Evolutionary conservation across 2,329 filamentous ascomycete genomes (phyloP).

Genomic region (Chaetomium sp.): DNA sequence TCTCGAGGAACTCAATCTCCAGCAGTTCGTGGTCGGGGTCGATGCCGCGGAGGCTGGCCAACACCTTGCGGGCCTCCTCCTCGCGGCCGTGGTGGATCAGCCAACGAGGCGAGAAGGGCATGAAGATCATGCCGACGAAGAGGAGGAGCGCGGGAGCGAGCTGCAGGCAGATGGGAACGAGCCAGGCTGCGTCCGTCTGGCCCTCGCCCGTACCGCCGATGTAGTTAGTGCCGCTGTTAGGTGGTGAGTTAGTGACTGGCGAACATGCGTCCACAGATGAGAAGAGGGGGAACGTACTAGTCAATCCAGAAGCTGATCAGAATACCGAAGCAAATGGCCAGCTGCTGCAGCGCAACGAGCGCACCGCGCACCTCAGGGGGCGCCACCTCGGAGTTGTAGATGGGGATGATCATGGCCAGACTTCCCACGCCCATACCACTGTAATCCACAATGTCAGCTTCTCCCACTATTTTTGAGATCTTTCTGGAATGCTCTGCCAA

Average conservation of each 20-base stretch:
- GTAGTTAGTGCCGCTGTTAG: constrained; percentile 51
- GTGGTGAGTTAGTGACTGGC: constrained; percentile 14
- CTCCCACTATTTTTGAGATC: background rate
- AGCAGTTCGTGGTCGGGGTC: constrained; percentile 59
- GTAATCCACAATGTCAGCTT: background rate
- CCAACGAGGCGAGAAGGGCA: constrained; percentile 76
- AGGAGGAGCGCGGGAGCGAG: constrained; percentile 61
- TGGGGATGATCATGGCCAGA: constrained; percentile 55
- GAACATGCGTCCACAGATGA: background rate
- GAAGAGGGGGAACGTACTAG: constrained; percentile 33
- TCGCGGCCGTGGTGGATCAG: constrained; percentile 64
- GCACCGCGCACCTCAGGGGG: constrained; percentile 43
- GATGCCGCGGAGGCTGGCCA: constrained; percentile 59
- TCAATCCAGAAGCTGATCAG: constrained; percentile 61
- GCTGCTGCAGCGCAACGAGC: constrained; percentile 43
- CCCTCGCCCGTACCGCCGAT: constrained; percentile 48
- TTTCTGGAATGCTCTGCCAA: background rate
- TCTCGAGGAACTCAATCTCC: constrained; percentile 73
- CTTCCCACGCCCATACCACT: constrained; percentile 62
- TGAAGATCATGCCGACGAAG: constrained; percentile 65
- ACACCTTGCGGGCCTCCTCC: constrained; percentile 55
- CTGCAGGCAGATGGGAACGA: constrained; percentile 66
- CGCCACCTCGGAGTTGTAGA: constrained; percentile 43
- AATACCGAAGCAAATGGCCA: constrained; percentile 55
- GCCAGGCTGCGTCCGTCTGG: constrained; percentile 66